A percentile compares a stretch with the other conserved stretches of the same genome.
phyloP scores from a whole-genome alignment of 2,329 filamentous ascomycete species.

The Thelonectria discophora region DNA sequence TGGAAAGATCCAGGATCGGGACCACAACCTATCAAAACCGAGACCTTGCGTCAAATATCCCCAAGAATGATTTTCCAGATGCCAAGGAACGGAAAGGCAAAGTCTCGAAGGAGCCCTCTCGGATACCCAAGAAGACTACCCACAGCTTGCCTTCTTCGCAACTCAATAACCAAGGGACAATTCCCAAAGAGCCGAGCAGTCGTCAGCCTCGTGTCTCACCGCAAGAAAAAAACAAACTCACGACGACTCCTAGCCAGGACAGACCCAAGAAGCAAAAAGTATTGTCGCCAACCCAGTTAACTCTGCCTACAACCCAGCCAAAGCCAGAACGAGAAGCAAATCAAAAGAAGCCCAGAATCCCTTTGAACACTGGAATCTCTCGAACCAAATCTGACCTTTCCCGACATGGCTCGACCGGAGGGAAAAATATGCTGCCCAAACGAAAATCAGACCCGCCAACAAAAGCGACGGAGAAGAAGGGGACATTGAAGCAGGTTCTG shows the following conservation, averaged over 20 bases:
- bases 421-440: constrained; percentile 34
- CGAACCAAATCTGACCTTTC: constrained; percentile 45
- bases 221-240: neutral
- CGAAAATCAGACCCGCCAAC: constrained; percentile 33
- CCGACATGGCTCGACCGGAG: constrained; percentile 23
- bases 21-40: constrained; percentile 52
- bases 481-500: constrained; percentile 60
- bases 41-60: constrained; percentile 39
- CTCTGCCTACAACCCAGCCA: constrained; percentile 21
- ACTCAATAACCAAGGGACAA: neutral
- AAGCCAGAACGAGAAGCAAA: constrained; percentile 35
- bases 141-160: constrained; percentile 20
- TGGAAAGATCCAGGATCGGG: constrained; percentile 61
- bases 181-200: neutral
- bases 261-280: constrained; percentile 23
- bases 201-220: constrained; percentile 1
- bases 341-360: constrained; percentile 37
- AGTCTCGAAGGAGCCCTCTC: constrained; percentile 23
- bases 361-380: constrained; percentile 22
- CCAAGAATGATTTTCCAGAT: constrained; percentile 42
- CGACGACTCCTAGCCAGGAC: neutral
- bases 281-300: constrained; percentile 21
- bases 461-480: constrained; percentile 53
- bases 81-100: constrained; percentile 33
- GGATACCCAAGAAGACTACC: constrained; percentile 25